Percentiles rank a stretch among this genome's conserved stretches.
Evolutionary conservation across 805 yeast species (phyloP).

Genomic region (Spathaspora boniae): DNA sequence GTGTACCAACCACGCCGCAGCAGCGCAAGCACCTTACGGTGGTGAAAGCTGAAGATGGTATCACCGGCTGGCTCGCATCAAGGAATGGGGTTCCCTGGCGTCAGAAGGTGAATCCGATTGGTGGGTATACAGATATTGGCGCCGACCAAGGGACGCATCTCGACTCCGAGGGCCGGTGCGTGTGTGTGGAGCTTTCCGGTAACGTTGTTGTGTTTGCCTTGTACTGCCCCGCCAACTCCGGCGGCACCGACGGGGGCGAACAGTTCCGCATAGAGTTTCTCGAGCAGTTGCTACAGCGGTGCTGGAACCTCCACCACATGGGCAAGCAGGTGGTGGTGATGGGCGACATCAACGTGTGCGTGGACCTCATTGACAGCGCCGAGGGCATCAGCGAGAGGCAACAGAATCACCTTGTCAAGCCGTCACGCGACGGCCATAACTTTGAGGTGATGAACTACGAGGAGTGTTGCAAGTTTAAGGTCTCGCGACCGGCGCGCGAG

Average conservation of each 20-base stretch:
- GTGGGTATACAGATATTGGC: constrained; percentile 61
- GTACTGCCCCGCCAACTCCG: constrained; percentile 92
- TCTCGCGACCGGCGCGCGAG: constrained; percentile 24
- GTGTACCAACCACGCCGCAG: constrained; percentile 47
- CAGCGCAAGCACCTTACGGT: constrained; percentile 46
- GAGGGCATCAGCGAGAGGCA: constrained; percentile 52
- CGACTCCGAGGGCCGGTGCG: constrained; percentile 84
- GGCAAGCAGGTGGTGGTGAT: constrained; percentile 73
- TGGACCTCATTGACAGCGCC: constrained; percentile 81
- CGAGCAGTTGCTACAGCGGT: constrained; percentile 56
- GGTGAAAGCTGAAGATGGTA: constrained; percentile 82
- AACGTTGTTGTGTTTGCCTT: constrained; percentile 60
- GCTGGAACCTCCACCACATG: constrained; percentile 46
- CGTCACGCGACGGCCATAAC: constrained; percentile 8
- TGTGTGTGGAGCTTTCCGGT: constrained; percentile 67
- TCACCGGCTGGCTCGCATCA: constrained; percentile 60
- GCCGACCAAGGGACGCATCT: constrained; percentile 40
- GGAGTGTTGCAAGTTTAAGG: constrained; percentile 34
- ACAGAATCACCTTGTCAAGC: constrained; percentile 32
- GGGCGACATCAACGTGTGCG: constrained; percentile 86
- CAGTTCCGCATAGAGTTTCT: constrained; percentile 56
- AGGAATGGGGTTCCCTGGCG: constrained; percentile 13
- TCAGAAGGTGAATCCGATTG: constrained; percentile 44
- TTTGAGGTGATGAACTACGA: constrained; percentile 25
- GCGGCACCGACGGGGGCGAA: constrained; percentile 64